Evolutionary conservation across 176 grass and related monocot species (phyloP).

Genomic region (Microstegium vimineum): DNA sequence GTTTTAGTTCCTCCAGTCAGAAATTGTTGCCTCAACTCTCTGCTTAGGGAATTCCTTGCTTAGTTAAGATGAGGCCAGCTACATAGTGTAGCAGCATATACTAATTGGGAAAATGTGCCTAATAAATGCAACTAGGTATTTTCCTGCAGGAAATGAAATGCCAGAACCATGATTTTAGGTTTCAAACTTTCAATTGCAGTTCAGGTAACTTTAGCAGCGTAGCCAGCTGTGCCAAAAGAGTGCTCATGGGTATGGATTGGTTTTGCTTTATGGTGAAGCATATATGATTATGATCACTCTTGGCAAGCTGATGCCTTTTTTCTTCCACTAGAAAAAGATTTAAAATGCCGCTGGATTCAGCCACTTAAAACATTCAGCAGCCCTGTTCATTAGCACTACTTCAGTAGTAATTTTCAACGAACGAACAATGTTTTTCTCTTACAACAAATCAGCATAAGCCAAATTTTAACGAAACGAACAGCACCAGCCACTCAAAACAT

Average conservation of each 20-base stretch:
- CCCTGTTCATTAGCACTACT: too few relatives aligned
- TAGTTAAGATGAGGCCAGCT: background rate
- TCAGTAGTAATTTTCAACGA: too few relatives aligned
- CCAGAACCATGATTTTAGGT: background rate
- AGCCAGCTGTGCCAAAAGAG: background rate
- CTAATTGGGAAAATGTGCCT: background rate
- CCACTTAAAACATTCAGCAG: constrained; percentile 6
- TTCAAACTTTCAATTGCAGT: background rate
- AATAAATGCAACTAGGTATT: background rate
- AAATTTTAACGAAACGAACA: too few relatives aligned
- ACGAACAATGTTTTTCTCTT: too few relatives aligned
- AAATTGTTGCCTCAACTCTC: background rate
- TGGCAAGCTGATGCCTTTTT: background rate
- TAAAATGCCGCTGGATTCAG: background rate
- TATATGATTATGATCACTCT: background rate
- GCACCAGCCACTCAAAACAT: constrained; percentile 17
- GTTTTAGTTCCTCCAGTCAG: background rate
- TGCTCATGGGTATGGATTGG: background rate
- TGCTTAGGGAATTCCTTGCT: background rate
- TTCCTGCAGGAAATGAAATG: background rate
- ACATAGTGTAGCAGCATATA: background rate
- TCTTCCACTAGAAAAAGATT: background rate
- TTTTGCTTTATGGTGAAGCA: background rate
- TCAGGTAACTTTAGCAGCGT: background rate
- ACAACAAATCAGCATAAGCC: too few relatives aligned